Conservation (phyloP, 768 basidiomycete genomes). For the Amyloporia xantha region DNA sequence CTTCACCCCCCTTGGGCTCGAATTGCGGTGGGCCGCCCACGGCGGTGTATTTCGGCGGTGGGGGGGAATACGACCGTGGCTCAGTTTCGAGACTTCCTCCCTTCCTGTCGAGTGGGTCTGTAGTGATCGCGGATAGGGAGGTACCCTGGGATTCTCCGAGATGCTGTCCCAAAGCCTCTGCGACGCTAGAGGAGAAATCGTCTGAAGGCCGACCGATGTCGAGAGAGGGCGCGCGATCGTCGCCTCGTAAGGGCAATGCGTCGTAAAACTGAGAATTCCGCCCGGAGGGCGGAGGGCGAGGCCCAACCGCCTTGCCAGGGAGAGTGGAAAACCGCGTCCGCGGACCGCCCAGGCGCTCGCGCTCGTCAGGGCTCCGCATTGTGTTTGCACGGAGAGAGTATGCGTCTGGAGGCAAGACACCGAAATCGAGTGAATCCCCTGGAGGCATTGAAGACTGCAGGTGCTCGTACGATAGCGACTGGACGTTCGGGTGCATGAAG, state of each 20-base stretch:
- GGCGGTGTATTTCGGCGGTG: conserved; percentile 21
- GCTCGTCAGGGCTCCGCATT: conserved; percentile 7
- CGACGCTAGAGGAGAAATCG: conserved; percentile 34
- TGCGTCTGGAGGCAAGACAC: conserved; percentile 8
- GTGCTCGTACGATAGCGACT: background rate
- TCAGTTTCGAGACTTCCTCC: conserved; percentile 6
- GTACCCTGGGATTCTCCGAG: background rate
- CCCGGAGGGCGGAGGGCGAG: conserved; percentile 16
- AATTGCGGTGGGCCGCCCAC: background rate
- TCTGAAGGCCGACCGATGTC: conserved; percentile 16
- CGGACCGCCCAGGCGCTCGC: conserved; percentile 5
- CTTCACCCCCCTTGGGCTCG: conserved; percentile 9
- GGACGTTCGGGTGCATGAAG: background rate
- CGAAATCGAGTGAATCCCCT: conserved; percentile 18
- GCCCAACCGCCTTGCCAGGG: conserved; percentile 40
- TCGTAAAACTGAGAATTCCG: background rate
- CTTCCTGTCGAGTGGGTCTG: conserved; percentile 4
- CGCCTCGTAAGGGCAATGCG: background rate
- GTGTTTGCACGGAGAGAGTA: conserved; percentile 13
- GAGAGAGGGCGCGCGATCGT: conserved; percentile 25
- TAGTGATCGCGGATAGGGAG: background rate
- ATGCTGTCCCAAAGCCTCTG: conserved; percentile 27
- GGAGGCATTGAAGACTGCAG: background rate
- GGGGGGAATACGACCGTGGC: conserved; percentile 26
- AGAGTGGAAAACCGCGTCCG: conserved; percentile 60